Conservation (phyloP, 1,284 basidiomycete species). For the Stereum hirsutum region DNA sequence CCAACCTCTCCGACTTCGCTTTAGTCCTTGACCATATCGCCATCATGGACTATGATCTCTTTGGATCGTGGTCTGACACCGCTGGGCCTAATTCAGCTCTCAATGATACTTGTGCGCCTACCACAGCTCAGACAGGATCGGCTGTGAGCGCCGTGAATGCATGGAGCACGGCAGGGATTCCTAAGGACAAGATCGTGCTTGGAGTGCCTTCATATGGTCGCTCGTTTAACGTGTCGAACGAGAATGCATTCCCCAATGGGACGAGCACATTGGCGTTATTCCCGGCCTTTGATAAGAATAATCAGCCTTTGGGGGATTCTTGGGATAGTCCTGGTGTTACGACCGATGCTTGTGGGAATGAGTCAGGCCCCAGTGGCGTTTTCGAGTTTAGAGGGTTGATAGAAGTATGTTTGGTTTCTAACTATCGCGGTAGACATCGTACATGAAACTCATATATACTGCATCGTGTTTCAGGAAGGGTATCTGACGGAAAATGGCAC, state of each 20-base stretch:
- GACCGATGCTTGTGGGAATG: slow-evolving; percentile 47
- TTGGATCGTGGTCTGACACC: slow-evolving; percentile 37
- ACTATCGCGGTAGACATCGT: too few species aligned
- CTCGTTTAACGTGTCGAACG: slow-evolving; percentile 32
- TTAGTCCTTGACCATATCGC: slow-evolving; percentile 66
- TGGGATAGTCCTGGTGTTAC: slow-evolving; percentile 43
- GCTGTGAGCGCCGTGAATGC: slow-evolving; percentile 58
- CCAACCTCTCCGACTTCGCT: slow-evolving; percentile 59
- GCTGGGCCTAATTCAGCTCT: slow-evolving; percentile 78
- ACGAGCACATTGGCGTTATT: slow-evolving; percentile 27
- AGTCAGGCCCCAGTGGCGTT: slow-evolving; percentile 31
- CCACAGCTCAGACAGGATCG: slow-evolving; percentile 54
- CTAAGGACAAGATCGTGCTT: slow-evolving; percentile 61
- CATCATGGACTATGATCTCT: slow-evolving; percentile 84
- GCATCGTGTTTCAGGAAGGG: too few species aligned
- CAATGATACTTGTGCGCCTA: slow-evolving; percentile 57
- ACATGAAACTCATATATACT: too few species aligned
- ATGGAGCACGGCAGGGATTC: slow-evolving; percentile 73
- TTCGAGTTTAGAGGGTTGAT: slow-evolving; percentile 51
- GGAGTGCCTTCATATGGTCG: slow-evolving; percentile 73
- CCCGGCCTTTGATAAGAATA: slow-evolving; percentile 32
- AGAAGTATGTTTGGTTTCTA: too few species aligned
- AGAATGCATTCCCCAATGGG: slow-evolving; percentile 24
- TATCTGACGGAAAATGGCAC: slow-evolving; percentile 43
- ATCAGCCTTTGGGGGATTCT: slow-evolving; percentile 38